phyloP scores from a whole-genome alignment of 192 early-diverging fungal species.

The Coemansia sp. region DNA sequence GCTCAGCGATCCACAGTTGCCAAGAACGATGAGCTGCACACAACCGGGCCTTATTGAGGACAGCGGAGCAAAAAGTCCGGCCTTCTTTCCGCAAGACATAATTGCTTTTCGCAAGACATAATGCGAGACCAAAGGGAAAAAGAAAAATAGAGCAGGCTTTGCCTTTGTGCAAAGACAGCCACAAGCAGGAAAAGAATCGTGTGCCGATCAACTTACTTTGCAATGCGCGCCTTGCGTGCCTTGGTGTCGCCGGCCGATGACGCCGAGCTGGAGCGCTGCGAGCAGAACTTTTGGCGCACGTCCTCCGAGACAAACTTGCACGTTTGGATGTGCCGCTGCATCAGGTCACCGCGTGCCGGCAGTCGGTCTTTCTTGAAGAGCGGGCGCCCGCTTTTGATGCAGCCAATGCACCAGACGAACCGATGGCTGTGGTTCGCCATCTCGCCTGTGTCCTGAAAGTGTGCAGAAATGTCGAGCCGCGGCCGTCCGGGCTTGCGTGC shows the following conservation, averaged over 20 bases:
- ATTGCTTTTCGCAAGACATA: background rate
- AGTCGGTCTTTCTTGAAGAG: conserved; percentile 49
- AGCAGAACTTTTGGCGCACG: conserved; percentile 39
- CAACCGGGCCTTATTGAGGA: background rate
- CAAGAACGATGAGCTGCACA: background rate
- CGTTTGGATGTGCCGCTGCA: conserved; percentile 49
- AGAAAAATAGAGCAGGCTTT: background rate
- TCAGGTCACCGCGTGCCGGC: conserved; percentile 53
- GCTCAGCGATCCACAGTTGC: background rate
- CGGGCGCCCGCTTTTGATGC: conserved; percentile 50
- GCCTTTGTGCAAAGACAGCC: conserved; percentile 3
- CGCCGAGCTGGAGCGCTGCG: conserved; percentile 45
- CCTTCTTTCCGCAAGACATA: background rate
- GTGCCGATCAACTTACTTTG: conserved; percentile 39
- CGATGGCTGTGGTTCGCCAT: conserved; percentile 59
- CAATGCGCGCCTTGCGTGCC: conserved; percentile 30
- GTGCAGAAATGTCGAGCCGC: conserved; percentile 51
- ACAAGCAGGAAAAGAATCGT: background rate
- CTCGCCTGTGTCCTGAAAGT: conserved; percentile 56
- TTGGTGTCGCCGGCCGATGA: conserved; percentile 44
- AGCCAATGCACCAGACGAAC: conserved; percentile 53
- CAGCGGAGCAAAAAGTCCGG: background rate
- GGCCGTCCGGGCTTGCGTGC: conserved; percentile 54
- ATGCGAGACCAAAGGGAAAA: background rate
- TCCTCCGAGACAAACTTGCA: conserved; percentile 46